Percentiles rank a stretch among this genome's conserved stretches.
phyloP scores from a whole-genome alignment of 225 moss, liverwort and hornwort genomes.

The Physcomitrium patens region DNA sequence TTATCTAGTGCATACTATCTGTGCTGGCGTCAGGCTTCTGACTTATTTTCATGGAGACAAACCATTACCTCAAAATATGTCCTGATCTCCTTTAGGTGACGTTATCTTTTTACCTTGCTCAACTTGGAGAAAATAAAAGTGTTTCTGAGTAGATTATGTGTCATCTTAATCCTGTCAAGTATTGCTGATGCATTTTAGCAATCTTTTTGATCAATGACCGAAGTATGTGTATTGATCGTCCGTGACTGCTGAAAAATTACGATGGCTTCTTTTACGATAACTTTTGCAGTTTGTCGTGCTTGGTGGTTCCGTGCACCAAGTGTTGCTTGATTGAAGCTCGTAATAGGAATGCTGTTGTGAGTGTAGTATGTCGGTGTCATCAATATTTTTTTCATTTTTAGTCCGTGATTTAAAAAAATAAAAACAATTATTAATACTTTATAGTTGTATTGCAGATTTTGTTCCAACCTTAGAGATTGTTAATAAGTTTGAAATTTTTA shows the following conservation, averaged over 20 bases:
- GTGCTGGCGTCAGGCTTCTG: neutral
- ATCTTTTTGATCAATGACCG: slow-evolving; percentile 1
- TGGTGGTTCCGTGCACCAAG: neutral
- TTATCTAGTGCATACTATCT: neutral
- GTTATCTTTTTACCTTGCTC: neutral
- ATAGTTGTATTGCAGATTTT: neutral
- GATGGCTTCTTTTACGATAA: neutral
- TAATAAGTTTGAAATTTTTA: neutral
- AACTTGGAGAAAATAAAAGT: neutral
- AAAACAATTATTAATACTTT: too few relatives aligned
- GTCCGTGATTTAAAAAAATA: neutral
- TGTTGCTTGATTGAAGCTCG: neutral
- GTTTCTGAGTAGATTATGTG: neutral
- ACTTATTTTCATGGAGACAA: neutral
- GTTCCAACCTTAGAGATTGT: neutral
- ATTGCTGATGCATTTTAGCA: neutral
- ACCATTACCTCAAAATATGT: too few relatives aligned
- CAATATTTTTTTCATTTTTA: slow-evolving; percentile 3
- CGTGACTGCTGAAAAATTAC: neutral
- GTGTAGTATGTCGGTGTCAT: neutral
- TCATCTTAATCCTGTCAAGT: neutral
- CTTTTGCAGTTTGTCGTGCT: slow-evolving; percentile 5
- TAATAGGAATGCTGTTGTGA: slow-evolving; percentile 8
- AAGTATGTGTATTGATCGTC: neutral
- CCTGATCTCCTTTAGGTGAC: too few relatives aligned